Conservation (phyloP, 805 yeast genomes). For the Brettanomyces custersianus region DNA sequence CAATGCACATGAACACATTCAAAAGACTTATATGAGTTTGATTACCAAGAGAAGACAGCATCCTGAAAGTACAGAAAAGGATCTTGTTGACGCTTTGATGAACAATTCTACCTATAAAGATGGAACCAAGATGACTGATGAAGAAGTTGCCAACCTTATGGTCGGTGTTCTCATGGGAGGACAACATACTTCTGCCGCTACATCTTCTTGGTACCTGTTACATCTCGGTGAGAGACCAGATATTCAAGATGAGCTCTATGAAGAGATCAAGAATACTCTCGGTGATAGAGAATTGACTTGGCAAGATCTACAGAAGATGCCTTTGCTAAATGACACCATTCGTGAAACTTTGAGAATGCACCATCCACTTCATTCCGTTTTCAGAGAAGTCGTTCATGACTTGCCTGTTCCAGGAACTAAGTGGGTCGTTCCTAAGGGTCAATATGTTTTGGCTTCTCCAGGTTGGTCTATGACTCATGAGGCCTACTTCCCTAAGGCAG, state of each 20-base stretch:
- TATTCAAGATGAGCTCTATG: constrained; percentile 69
- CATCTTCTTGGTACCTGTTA: constrained; percentile 89
- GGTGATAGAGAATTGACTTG: constrained; percentile 60
- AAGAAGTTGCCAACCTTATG: constrained; percentile 85
- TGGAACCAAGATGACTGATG: constrained; percentile 89
- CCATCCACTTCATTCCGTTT: constrained; percentile 91
- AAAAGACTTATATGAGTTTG: constrained; percentile 71
- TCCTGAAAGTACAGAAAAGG: constrained; percentile 76
- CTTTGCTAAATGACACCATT: constrained; percentile 71
- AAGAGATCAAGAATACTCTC: constrained; percentile 63
- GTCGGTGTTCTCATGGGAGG: constrained; percentile 99
- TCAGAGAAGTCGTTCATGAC: constrained; percentile 79
- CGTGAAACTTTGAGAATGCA: constrained; percentile 94
- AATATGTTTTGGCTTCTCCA: constrained; percentile 86
- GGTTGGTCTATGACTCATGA: constrained; percentile 81
- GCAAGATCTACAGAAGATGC: constrained; percentile 76
- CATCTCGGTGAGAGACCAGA: constrained; percentile 86
- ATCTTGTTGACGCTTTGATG: constrained; percentile 83
- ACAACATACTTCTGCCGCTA: constrained; percentile 95
- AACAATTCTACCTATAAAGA: constrained; percentile 80
- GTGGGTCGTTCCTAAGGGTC: constrained; percentile 81
- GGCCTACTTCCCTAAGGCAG: constrained; percentile 70
- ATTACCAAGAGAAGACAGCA: constrained; percentile 71
- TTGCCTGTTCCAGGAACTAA: constrained; percentile 71
- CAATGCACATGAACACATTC: constrained; percentile 73